Base-by-base conservation (phyloP, 129 eudicot species). In the Ambrosia trifida region DNA sequence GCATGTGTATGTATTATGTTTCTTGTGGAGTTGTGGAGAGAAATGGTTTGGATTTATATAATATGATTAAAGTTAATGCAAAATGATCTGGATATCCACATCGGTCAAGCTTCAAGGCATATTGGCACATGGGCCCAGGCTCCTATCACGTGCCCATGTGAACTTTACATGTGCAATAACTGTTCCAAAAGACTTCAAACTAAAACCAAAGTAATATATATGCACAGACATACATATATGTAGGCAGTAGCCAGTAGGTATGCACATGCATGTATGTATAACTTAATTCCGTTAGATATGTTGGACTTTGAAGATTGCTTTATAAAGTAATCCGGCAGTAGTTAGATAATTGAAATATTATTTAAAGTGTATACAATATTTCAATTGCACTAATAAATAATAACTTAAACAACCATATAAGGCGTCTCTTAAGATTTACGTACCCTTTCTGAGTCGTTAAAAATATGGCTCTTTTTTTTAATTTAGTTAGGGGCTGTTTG, bases 121-220 rank as follows among this genome's bases (percentile, higher is more conserved):
- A 56, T 62, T 47, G 70, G 70, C 80, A 76, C 82, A 58, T 81
- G 89, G 85, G 72, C 82, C 76, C 65, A 12, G 75, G 49, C 73
- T 80, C 72, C 59, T 71, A 43, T 73, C 85, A 82, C 87, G 73
- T 86, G 86, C n/a, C 40, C 82, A 83, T 79, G 92, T 83, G 84
- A 82, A 72, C 64, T 62, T 72, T 72, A 64, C 79, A 81, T 56
- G 58, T 36, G 76, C 77, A 51, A 70, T 51, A 67, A 76, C 35
- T 69, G 56, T 32, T 30, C 32, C 64, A 12, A 59, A 30, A 59
- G 41, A 59, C 65, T 31, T 59, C 43, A 59, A 57, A 32, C 62
- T 41, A 62, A 47, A 38, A 70, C 66, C 40, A 40, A 70, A 54
- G 41, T 70, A 56, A 43, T 59, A 40, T 50, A 46, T n/a, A 68